phyloP scores from a whole-genome alignment of 768 basidiomycete genomes.

The Tulasnella sp. region DNA sequence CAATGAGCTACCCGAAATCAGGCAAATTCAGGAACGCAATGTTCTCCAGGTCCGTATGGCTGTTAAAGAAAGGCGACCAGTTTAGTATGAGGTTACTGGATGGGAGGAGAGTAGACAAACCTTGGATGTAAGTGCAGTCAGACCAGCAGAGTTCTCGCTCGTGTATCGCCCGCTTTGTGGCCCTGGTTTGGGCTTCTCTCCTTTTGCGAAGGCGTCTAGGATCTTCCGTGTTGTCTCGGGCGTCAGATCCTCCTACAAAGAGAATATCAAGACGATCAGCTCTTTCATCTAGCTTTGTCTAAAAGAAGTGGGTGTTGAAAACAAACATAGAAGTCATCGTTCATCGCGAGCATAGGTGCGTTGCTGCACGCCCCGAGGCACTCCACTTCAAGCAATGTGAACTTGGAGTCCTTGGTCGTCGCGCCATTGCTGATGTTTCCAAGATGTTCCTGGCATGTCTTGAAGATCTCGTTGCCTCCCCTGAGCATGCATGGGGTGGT shows the following conservation, averaged over 20 bases:
- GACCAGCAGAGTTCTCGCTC: slow-evolving; percentile 86
- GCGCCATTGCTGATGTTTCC: slow-evolving; percentile 76
- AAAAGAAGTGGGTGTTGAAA: background rate
- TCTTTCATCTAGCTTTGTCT: too few relatives aligned
- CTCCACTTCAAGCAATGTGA: slow-evolving; percentile 96
- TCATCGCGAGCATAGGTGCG: slow-evolving; percentile 92
- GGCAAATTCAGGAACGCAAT: slow-evolving; percentile 74
- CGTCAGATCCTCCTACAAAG: slow-evolving; percentile 85
- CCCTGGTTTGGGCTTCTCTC: slow-evolving; percentile 83
- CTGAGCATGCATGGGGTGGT: slow-evolving; percentile 96
- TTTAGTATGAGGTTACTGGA: background rate
- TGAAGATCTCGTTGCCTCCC: slow-evolving; percentile 82
- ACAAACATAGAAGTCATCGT: slow-evolving; percentile 92
- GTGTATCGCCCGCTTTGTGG: slow-evolving; percentile 81
- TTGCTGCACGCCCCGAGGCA: slow-evolving; percentile 98
- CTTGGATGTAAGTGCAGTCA: slow-evolving; percentile 69
- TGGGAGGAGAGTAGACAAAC: slow-evolving; percentile 28
- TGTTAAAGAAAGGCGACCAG: slow-evolving; percentile 25
- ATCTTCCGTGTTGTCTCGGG: slow-evolving; percentile 63
- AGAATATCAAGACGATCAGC: background rate
- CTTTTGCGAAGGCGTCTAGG: slow-evolving; percentile 67
- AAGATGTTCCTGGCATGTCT: slow-evolving; percentile 73
- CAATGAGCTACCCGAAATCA: slow-evolving; percentile 28
- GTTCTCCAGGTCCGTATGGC: slow-evolving; percentile 92
- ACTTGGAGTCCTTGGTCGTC: slow-evolving; percentile 93